A percentile compares a stretch with the other conserved stretches of the same genome.
phyloP scores from a whole-genome alignment of 2,329 filamentous ascomycete species.

The Fusarium pseudograminearum region DNA sequence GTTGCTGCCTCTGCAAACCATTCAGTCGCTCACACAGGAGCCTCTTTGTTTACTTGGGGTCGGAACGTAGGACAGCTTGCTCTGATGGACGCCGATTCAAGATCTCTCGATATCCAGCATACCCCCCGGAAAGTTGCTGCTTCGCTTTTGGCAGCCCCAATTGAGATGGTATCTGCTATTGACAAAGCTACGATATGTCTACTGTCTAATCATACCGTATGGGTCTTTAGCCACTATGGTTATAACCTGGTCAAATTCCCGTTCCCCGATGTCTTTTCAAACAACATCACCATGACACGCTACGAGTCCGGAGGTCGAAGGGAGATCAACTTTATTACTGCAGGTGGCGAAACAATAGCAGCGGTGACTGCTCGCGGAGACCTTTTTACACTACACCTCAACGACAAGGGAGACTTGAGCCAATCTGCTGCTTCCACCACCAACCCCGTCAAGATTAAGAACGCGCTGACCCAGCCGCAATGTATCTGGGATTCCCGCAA shows the following conservation, averaged over 20 bases:
- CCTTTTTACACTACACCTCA: constrained; percentile 86
- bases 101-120: constrained; percentile 85
- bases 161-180: constrained; percentile 86
- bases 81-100: constrained; percentile 93
- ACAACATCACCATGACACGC: constrained; percentile 72
- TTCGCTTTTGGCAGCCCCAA: constrained; percentile 74
- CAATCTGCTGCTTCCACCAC: constrained; percentile 80
- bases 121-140: constrained; percentile 89
- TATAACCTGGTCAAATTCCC: constrained; percentile 93
- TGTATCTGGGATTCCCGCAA: constrained; percentile 92
- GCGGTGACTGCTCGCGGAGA: constrained; percentile 87
- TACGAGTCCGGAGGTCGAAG: constrained; percentile 74
- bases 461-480: constrained; percentile 80
- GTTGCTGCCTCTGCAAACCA: constrained; percentile 91
- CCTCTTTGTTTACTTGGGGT: constrained; percentile 90
- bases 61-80: constrained; percentile 95
- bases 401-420: constrained; percentile 72
- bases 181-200: constrained; percentile 89
- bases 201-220: constrained; percentile 88
- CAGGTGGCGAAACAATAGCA: constrained; percentile 91
- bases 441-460: constrained; percentile 90
- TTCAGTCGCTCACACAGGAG: constrained; percentile 86
- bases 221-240: constrained; percentile 94
- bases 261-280: constrained; percentile 75
- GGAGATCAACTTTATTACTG: constrained; percentile 80